These are phyloP conservation scores for Petunia hybrid DNA, from an alignment of 305 asterid species.

Conservation along the genomic window DNA sequence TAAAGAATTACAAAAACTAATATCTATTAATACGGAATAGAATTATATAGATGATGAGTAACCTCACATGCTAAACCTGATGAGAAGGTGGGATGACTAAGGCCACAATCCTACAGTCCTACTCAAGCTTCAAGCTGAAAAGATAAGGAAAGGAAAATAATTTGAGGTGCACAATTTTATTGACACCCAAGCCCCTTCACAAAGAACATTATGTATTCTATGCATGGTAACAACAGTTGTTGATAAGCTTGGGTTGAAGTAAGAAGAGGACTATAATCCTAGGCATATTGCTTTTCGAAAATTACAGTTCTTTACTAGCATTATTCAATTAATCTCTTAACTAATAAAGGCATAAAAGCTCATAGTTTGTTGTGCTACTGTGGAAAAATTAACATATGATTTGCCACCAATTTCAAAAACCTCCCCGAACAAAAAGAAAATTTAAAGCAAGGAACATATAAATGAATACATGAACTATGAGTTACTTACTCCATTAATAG, in stretches of 20 bases:
- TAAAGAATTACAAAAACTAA: not conserved
- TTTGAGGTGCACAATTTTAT: not conserved
- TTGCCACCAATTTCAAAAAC: not conserved
- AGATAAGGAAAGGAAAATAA: not conserved
- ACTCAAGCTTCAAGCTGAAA: not conserved
- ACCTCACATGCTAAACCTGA: not conserved
- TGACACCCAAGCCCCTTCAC: not conserved
- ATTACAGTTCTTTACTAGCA: not conserved
- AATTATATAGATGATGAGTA: not conserved
- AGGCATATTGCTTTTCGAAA: not conserved
- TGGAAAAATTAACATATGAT: not conserved
- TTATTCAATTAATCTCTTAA: not conserved
- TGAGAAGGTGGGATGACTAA: not conserved
- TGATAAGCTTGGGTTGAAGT: not conserved
- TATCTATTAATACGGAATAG: not conserved
- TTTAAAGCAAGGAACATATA: not conserved
- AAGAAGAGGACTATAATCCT: too few relatives aligned
- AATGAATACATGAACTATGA: slow-evolving; percentile 24
- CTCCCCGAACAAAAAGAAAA: not conserved
- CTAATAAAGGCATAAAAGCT: not conserved
- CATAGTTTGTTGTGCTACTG: not conserved
- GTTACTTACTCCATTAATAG: slow-evolving; percentile 71
- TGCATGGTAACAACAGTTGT: not conserved
- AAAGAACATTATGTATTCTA: not conserved
- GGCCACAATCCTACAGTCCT: not conserved